Base-by-base conservation (phyloP, 306 rosid species). In the Dalbergia oliveri region DNA sequence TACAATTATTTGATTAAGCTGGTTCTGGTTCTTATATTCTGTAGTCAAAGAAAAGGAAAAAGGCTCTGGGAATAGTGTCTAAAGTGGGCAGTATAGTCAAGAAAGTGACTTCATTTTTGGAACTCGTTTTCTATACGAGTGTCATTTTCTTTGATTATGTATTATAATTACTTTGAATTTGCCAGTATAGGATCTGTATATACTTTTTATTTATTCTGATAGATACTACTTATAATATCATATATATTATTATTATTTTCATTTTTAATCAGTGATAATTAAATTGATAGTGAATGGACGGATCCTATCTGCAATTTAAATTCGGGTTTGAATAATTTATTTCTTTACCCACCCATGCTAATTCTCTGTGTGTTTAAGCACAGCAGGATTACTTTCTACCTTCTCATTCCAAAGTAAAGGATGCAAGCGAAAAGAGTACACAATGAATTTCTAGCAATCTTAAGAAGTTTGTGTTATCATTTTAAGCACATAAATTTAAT, bases 1-100 rank as follows among this genome's bases (percentile, higher is more conserved):
- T 47, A 11, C 14, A 10, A 4, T 47, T 10, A 47, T 47, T 37
- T 23, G 39, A 43, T 43, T 11, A 68, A 12, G 68, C 3, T 15
- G 62, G 26, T 45, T 59, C 3, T 15, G 62, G 26, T 45, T 59
- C 13, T 79, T 43, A 6, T 12, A 60, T 18, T 57, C 69, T 13
- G 15, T 74, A 19, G 58, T 60, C 58, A 43, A 74, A 59, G 41
- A 41, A 57, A 60, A 8, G 19, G 31, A 21, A 51, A 69, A 49
- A 9, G 45, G 34, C 13, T 0, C 3, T 0, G n/a, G 21, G 43
- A 67, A 78, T 26, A 44, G 62, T 49, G n/a, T 31, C 45, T 21
- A 50, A 50, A 50, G 11, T n/a, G 37, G 31, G 31, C 31, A 26
- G 1, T 26, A 26, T 26, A 26, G 31, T 26, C 31, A 26, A 26